Evolutionary conservation across 2,329 filamentous ascomycete genomes (phyloP).

Genomic region (Chalaropsis thielavioides): DNA sequence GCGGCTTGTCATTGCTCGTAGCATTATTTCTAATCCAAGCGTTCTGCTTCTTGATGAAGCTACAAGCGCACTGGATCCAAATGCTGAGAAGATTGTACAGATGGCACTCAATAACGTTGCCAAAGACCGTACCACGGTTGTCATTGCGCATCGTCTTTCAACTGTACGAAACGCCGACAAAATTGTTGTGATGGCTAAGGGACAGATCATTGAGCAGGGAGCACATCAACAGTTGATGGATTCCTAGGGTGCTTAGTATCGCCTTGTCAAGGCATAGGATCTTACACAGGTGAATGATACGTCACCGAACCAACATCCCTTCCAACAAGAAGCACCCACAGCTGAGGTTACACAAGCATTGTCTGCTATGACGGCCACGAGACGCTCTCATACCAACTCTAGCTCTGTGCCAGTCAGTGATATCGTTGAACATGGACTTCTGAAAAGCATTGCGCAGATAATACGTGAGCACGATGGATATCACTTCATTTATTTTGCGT

Average conservation of each 20-base stretch:
- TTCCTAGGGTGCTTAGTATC: slow-evolving; percentile 34
- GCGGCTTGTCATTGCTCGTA: slow-evolving; percentile 50
- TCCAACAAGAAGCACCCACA: background rate
- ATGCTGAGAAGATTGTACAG: slow-evolving; percentile 39
- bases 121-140: slow-evolving; percentile 46
- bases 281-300: slow-evolving; percentile 22
- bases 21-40: slow-evolving; percentile 47
- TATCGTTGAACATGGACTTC: background rate
- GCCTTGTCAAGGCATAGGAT: slow-evolving; percentile 34
- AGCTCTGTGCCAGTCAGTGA: background rate
- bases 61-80: slow-evolving; percentile 41
- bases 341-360: background rate
- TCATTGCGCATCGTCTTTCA: slow-evolving; percentile 48
- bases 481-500: background rate
- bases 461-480: slow-evolving; percentile 4
- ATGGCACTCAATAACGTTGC: slow-evolving; percentile 39
- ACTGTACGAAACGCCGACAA: slow-evolving; percentile 48
- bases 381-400: background rate
- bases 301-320: background rate
- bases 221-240: slow-evolving; percentile 44
- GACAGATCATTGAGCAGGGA: slow-evolving; percentile 45
- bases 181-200: slow-evolving; percentile 49
- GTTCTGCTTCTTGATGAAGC: slow-evolving; percentile 57
- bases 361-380: background rate
- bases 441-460: slow-evolving; percentile 6